Conservation (phyloP, 345 rosid genomes). For the Hibiscus tridactylites region DNA sequence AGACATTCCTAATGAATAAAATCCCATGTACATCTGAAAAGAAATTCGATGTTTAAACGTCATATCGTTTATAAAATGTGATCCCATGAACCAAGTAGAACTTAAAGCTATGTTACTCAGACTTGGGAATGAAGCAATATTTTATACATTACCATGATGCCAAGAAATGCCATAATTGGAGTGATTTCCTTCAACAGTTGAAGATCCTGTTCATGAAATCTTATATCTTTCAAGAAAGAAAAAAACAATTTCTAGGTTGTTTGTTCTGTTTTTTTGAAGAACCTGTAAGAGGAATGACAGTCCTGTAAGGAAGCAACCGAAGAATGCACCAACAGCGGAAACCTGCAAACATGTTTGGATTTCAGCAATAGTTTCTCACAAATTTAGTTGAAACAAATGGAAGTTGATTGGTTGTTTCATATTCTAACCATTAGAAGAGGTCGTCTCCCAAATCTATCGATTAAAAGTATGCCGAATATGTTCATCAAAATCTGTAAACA, state of each 20-base stretch:
- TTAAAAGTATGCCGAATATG: background rate
- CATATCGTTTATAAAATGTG: no score
- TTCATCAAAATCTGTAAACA: constrained; percentile 10
- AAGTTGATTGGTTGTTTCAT: background rate
- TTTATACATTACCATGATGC: background rate
- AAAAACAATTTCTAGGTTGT: background rate
- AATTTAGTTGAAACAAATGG: background rate
- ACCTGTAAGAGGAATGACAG: constrained; percentile 20
- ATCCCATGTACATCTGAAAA: background rate
- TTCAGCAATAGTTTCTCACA: background rate
- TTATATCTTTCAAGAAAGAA: background rate
- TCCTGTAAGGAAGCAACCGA: constrained; percentile 16
- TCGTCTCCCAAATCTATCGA: constrained; percentile 20
- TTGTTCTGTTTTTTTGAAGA: background rate
- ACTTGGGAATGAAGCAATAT: no score
- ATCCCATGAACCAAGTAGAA: no score
- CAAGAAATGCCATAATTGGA: background rate
- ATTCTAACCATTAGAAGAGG: constrained; percentile 24
- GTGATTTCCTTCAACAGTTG: background rate
- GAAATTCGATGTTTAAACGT: no score
- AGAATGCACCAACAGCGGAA: constrained; percentile 12
- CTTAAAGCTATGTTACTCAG: no score
- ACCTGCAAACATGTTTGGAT: constrained; percentile 2
- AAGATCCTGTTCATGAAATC: constrained; percentile 6
- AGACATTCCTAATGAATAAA: constrained; percentile 1